A percentile compares a stretch with the other conserved stretches of the same genome.
Conservation (phyloP, 306 rosid species). For the Erythrophleum fordii region DNA sequence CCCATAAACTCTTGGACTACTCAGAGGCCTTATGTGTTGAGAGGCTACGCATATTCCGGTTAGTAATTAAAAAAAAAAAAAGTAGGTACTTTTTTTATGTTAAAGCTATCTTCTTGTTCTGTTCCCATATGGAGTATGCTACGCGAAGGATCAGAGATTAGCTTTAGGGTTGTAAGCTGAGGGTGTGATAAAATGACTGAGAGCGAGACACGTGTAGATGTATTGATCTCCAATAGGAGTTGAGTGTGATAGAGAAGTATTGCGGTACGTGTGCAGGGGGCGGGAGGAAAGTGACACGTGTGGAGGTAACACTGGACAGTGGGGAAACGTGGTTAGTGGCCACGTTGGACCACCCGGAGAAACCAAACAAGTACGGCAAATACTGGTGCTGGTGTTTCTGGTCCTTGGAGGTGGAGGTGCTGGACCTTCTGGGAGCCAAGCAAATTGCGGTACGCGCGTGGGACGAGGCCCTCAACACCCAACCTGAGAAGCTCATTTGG, state of each 20-base stretch:
- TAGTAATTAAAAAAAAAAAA: too few relatives aligned
- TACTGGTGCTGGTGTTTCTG: slow-evolving; percentile 98
- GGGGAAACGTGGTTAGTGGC: slow-evolving; percentile 85
- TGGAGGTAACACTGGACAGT: slow-evolving; percentile 78
- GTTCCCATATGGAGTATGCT: not conserved
- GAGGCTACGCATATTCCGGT: slow-evolving; percentile 93
- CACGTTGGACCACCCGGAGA: slow-evolving; percentile 65
- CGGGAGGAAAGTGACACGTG: slow-evolving; percentile 90
- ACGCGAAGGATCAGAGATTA: not conserved
- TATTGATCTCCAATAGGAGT: not conserved
- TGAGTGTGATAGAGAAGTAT: not conserved
- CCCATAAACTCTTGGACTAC: slow-evolving; percentile 80
- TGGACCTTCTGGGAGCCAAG: slow-evolving; percentile 62
- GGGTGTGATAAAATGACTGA: not conserved
- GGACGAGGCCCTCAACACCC: slow-evolving; percentile 86
- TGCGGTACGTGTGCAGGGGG: slow-evolving; percentile 57
- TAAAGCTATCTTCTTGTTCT: not conserved
- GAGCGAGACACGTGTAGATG: too few relatives aligned
- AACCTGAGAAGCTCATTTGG: slow-evolving; percentile 90
- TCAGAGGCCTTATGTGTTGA: slow-evolving; percentile 64
- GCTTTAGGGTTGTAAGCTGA: not conserved
- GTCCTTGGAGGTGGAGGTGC: slow-evolving; percentile 78
- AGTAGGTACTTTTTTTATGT: too few relatives aligned
- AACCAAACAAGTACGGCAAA: slow-evolving; percentile 73
- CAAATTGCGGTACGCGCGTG: slow-evolving; percentile 86